These are phyloP conservation scores for Arabidopsis hybrid DNA, from an alignment of 441 rosid species.

Conservation along the genomic window DNA sequence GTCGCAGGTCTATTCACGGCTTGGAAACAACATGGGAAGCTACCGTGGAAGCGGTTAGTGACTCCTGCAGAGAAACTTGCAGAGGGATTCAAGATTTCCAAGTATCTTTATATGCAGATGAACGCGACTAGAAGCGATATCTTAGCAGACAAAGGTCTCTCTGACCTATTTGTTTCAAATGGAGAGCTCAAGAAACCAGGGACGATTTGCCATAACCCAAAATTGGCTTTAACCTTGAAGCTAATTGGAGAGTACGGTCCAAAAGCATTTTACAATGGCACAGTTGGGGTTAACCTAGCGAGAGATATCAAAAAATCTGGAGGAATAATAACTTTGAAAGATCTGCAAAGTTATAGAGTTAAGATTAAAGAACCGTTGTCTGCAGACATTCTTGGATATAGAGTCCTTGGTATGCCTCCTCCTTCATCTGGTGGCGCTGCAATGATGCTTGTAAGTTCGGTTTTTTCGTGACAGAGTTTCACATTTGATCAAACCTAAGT, in stretches of 20 bases:
- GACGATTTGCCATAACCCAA: conserved; percentile 50
- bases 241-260: conserved; percentile 47
- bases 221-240: conserved; percentile 50
- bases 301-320: conserved; percentile 54
- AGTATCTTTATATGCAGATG: conserved; percentile 60
- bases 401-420: conserved; percentile 66
- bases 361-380: conserved; percentile 50
- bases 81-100: conserved; percentile 58
- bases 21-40: conserved; percentile 60
- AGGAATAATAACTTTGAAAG: conserved; percentile 60
- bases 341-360: conserved; percentile 55
- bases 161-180: conserved; percentile 45
- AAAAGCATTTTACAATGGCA: conserved; percentile 60
- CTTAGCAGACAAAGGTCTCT: conserved; percentile 61
- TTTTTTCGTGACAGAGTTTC: neutral
- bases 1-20: conserved; percentile 59
- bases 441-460: conserved; percentile 58
- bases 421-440: conserved; percentile 70
- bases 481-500: neutral
- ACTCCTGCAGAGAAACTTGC: conserved; percentile 58
- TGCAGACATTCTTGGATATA: conserved; percentile 50
- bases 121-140: conserved; percentile 39
- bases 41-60: conserved; percentile 58
- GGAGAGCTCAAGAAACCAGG: conserved; percentile 53
- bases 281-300: conserved; percentile 49